These are phyloP conservation scores for Arabis hirsuta DNA, from an alignment of 345 rosid species.

Conservation along the genomic window DNA sequence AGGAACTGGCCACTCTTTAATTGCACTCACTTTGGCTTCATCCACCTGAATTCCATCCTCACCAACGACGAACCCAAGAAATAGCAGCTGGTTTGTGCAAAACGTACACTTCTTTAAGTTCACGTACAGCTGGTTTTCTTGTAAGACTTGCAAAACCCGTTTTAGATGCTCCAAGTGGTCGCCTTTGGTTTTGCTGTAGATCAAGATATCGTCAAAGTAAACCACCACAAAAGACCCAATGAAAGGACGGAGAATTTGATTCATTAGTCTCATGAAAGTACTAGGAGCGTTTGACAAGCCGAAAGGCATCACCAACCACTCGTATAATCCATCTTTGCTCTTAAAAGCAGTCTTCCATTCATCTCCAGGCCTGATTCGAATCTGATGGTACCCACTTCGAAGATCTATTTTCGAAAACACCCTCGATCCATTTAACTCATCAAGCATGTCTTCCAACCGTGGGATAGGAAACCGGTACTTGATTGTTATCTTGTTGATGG, in stretches of 20 bases:
- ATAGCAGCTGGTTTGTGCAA: background rate
- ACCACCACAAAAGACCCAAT: constrained; percentile 7
- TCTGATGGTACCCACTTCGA: background rate
- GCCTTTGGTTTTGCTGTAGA: background rate
- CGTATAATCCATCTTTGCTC: background rate
- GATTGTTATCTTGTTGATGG: background rate
- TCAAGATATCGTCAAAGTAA: constrained; percentile 2
- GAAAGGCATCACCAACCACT: constrained; percentile 7
- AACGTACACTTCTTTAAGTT: background rate
- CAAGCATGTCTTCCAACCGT: background rate
- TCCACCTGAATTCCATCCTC: no score
- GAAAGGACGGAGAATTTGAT: background rate
- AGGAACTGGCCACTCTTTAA: no score
- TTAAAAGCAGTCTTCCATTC: background rate
- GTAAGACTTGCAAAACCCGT: background rate
- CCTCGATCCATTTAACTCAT: background rate
- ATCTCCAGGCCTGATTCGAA: background rate
- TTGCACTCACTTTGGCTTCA: no score
- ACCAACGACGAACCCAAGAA: no score
- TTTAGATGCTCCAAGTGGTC: background rate
- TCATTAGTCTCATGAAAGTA: constrained; percentile 11
- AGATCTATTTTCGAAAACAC: background rate
- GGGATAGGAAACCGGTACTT: background rate
- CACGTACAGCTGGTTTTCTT: background rate
- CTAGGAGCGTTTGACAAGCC: background rate